phyloP scores from a whole-genome alignment of 495 filamentous ascomycete genomes.

The Zalerion maritima region DNA sequence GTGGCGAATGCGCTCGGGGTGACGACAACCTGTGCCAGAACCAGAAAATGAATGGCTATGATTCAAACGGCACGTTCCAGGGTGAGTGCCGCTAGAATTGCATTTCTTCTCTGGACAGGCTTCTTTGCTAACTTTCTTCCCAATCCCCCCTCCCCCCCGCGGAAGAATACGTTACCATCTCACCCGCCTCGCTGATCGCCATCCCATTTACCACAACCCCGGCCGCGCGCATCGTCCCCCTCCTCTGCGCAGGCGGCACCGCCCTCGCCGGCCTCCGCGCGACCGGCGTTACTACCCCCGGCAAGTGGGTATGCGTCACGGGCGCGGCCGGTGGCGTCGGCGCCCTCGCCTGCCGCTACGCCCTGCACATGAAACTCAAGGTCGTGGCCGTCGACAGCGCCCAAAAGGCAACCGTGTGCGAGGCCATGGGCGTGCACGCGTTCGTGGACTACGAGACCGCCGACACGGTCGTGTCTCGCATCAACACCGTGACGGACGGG shows the following conservation, averaged over 20 bases:
- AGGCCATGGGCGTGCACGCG: no score
- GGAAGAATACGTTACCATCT: no score
- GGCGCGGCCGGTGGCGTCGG: no score
- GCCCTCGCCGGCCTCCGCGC: conserved; percentile 32
- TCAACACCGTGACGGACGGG: no score
- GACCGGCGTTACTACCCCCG: conserved; percentile 3
- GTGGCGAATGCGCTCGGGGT: conserved; percentile 15
- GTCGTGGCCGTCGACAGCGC: no score
- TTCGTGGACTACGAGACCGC: no score
- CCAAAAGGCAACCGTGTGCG: conserved; percentile 20
- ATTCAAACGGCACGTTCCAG: no score
- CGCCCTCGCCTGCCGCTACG: no score
- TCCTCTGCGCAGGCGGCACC: conserved; percentile 45
- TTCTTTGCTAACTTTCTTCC: no score
- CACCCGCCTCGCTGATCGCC: conserved; percentile 13
- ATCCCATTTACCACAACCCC: conserved; percentile 26
- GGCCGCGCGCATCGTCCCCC: conserved; percentile 33
- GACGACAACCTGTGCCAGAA: conserved; percentile 15
- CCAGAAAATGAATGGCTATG: conserved; percentile 7
- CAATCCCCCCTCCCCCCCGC: no score
- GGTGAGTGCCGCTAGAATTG: conserved; percentile 5
- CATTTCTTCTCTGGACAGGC: conserved; percentile 8
- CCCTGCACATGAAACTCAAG: no score
- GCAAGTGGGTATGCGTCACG: conserved; percentile 8
- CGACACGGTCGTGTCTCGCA: no score